Conservation (phyloP, 2,329 filamentous ascomycete species). For the Orbilia quercus region DNA sequence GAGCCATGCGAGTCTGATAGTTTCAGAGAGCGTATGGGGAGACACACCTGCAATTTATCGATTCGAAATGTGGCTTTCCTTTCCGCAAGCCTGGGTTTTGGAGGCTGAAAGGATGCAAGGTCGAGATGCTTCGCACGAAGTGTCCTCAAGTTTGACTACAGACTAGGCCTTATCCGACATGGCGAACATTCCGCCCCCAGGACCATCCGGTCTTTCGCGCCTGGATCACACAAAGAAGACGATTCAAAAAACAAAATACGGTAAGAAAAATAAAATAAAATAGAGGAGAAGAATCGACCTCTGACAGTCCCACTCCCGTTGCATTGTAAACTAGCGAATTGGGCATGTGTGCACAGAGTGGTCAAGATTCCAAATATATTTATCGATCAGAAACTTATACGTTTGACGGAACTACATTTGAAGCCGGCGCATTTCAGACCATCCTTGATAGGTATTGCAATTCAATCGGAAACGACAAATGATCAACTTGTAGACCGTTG, state of each 20-base stretch:
- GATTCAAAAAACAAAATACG: slow-evolving; percentile 49
- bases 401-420: slow-evolving; percentile 24
- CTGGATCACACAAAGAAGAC: slow-evolving; percentile 43
- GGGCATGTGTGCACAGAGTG: slow-evolving; percentile 51
- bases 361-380: slow-evolving; percentile 53
- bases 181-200: slow-evolving; percentile 45
- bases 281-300: slow-evolving; percentile 18
- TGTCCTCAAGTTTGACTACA: slow-evolving; percentile 27
- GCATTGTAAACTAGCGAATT: slow-evolving; percentile 54
- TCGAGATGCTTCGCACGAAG: slow-evolving; percentile 55
- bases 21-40: slow-evolving; percentile 55
- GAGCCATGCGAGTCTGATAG: slow-evolving; percentile 55
- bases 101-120: slow-evolving; percentile 55
- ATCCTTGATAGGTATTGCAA: slow-evolving; percentile 28
- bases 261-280: too few relatives aligned
- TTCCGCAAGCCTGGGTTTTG: slow-evolving; percentile 40
- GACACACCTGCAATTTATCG: slow-evolving; percentile 55
- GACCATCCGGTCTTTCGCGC: slow-evolving; percentile 55
- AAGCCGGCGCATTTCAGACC: slow-evolving; percentile 30
- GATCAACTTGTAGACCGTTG: slow-evolving; percentile 49
- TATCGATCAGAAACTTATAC: slow-evolving; percentile 46
- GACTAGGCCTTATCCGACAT: slow-evolving; percentile 31
- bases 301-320: slow-evolving; percentile 54
- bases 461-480: slow-evolving; percentile 43
- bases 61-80: slow-evolving; percentile 56